Evolutionary conservation across 2,329 filamentous ascomycete species (phyloP), one percentile per base, ranked within the genome.

Genomic region (Ophidiomyces ophidiicola): DNA sequence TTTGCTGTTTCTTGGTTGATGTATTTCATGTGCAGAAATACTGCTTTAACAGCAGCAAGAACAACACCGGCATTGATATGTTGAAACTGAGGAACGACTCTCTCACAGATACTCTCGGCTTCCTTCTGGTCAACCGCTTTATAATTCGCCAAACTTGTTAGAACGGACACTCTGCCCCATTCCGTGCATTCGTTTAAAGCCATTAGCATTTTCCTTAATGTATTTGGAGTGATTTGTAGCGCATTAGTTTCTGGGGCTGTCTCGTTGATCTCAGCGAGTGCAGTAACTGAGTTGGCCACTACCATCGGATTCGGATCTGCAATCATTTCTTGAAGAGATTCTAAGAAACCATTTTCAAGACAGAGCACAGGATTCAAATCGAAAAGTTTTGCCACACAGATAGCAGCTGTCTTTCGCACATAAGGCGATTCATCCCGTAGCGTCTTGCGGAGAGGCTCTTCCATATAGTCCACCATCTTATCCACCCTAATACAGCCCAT

Each of bases 401-500:
- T 90, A 28, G 88, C 90, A 30, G 90, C 90, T 1, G 90, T 98
- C 68, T 98, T 98, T 52, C 90, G 82, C 45, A 98, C 90, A 61
- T 98, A 98, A 0, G 90, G 90, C 34, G 88, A 96, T 63, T 98
- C 90, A 64, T 98, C 90, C 61, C 86, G 78, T 50, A 98, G 69
- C 8, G 90, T 98, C 67, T 98, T 98, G 52, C 90, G 76, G 46
- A 98, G 65, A 10, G 90, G 90, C 56, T 98, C 90, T 61, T 96
- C 90, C 88, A 98, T 96, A 61, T 98, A 98, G 59, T 98, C 90
- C 48, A 96, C 85, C 85, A 98, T 98, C 64, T 98, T 98, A 52
- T 96, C 90, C 41, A 98, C 90, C 41, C 90, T 72, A 53, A 98
- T 96, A 57, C 90, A 96, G 28, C 90, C 90, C 90, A 98, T 98